phyloP scores from a whole-genome alignment of 2,329 filamentous ascomycete species.

The Talaromyces sp. region DNA sequence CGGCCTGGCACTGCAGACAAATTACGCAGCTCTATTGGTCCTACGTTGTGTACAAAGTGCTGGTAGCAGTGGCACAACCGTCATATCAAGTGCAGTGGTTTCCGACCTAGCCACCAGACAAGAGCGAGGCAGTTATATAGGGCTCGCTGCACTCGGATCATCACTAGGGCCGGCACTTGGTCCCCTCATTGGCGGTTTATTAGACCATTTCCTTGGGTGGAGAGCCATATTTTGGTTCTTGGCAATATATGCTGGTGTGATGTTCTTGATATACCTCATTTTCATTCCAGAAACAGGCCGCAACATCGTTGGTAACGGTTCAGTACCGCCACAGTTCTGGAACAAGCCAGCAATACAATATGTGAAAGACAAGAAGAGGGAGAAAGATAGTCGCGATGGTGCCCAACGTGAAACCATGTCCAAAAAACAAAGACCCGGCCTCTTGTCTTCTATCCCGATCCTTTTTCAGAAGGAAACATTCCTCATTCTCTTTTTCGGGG shows the following conservation, averaged over 20 bases:
- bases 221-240: slow-evolving; percentile 48
- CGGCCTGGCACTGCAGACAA: slow-evolving; percentile 36
- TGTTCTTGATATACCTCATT: slow-evolving; percentile 32
- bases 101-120: slow-evolving; percentile 37
- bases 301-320: slow-evolving; percentile 36
- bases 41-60: slow-evolving; percentile 42
- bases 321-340: slow-evolving; percentile 25
- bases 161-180: slow-evolving; percentile 31
- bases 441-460: slow-evolving; percentile 22
- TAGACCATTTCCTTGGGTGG: slow-evolving; percentile 38
- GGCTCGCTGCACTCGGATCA: slow-evolving; percentile 32
- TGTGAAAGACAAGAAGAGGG: not conserved
- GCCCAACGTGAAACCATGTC: not conserved
- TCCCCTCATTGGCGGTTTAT: slow-evolving; percentile 33
- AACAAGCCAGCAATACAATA: not conserved
- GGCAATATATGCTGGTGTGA: slow-evolving; percentile 43
- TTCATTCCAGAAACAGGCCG: slow-evolving; percentile 38
- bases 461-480: slow-evolving; percentile 21
- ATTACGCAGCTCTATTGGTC: slow-evolving; percentile 35
- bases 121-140: slow-evolving; percentile 42
- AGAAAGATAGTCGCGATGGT: not conserved
- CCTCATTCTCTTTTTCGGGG: slow-evolving; percentile 1
- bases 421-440: not conserved
- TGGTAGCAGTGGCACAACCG: slow-evolving; percentile 40
- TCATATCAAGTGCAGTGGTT: slow-evolving; percentile 39